Evolutionary conservation across 2,329 filamentous ascomycete species (phyloP).

Genomic region (Botrytis fabae): DNA sequence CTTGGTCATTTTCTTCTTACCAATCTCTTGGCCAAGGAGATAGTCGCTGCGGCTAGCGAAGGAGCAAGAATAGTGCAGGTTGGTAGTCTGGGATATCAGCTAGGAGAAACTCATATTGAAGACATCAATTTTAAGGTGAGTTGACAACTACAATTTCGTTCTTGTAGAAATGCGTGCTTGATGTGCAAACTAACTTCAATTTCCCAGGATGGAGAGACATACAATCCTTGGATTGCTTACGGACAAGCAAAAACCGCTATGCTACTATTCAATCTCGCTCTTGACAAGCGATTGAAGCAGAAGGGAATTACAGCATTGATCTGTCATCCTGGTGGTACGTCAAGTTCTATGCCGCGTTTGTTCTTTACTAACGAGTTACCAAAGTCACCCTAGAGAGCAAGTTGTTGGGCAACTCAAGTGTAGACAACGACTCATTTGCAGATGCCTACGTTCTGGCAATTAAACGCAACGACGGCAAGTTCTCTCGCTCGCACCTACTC

Average conservation of each 20-base stretch:
- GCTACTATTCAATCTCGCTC: constrained; percentile 38
- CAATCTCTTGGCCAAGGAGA: constrained; percentile 26
- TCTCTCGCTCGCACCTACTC: too few species aligned
- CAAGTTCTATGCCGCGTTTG: not conserved
- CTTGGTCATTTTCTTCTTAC: constrained; percentile 33
- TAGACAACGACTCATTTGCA: not conserved
- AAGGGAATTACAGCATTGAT: not conserved
- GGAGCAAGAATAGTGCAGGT: constrained; percentile 28
- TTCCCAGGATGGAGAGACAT: constrained; percentile 34
- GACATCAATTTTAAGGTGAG: constrained; percentile 32
- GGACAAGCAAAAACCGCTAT: constrained; percentile 44
- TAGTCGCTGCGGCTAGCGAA: constrained; percentile 16
- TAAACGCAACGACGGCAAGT: not conserved
- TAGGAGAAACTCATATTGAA: constrained; percentile 41
- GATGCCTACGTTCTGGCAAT: not conserved
- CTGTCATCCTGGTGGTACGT: constrained; percentile 5
- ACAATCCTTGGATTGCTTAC: constrained; percentile 42
- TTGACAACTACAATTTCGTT: not conserved
- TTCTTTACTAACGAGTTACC: not conserved
- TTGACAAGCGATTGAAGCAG: not conserved
- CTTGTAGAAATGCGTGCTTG: not conserved
- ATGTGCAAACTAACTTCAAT: not conserved
- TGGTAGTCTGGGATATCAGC: constrained; percentile 42
- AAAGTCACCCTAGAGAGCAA: constrained; percentile 4
- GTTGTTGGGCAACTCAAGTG: not conserved